Evolutionary conservation across 176 grass and related monocot genomes (phyloP), one percentile per base, ranked within the genome.

Genomic region (Phragmites australis): DNA sequence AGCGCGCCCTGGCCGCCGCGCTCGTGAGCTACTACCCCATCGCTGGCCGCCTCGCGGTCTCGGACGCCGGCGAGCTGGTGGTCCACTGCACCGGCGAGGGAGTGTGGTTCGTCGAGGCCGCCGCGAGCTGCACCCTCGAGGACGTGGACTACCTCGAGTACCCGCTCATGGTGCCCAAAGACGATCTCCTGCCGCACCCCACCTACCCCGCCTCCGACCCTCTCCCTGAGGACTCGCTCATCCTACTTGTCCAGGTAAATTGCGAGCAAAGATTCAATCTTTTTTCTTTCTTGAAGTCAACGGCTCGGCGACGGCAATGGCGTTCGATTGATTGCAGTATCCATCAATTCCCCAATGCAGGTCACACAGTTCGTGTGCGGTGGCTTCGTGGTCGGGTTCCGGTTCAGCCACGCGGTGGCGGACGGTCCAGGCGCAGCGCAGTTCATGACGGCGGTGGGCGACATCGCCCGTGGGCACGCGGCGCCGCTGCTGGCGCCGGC

Each of bases 141-240:
- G 94, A 97, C 25, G 92, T 92, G 25, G 90, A 94, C 79, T 85
- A 94, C 77, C 87, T 98, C 55, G 90, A 98, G 88, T 83, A 93
- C 73, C 92, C 95, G 2, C 85, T 94, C 54, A 85, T 82, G 92
- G 85, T 97, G 65, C 67, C 82, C 43, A 98, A 98, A 78, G 92
- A 94, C 25, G 92, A 87, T 45, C 72, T 98, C 10, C 78, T 98
- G 8, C 95, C 95, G 1, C 90, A 92, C 45, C 90, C 83, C 21
- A 74, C 37, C 72, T 89, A 86, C 74, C 78, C 61, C 0, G 49
- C 65, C 59, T 64, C 46, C 69, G 81, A 70, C 54, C 43, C 62
- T 9, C 53, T 50, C 69, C 21, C 73, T 16, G 88, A 93, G 74
- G 85, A 93, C 70, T 86, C 88, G 9, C 50, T 98, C 14, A 89